Conservation (phyloP, 2,329 filamentous ascomycete genomes). For the Phaeosphaeriaceae sp. region DNA sequence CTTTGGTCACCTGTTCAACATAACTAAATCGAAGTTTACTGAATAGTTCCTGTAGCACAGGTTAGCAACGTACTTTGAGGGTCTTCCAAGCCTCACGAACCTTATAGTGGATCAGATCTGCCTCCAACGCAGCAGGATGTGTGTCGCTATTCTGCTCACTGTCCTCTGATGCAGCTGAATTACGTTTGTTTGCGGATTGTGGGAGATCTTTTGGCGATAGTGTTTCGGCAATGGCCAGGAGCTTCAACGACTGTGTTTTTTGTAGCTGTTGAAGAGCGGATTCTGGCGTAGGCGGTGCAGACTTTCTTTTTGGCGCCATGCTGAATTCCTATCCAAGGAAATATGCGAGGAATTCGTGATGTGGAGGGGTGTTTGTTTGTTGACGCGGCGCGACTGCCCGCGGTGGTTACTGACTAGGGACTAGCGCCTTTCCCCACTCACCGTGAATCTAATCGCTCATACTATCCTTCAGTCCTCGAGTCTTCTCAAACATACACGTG, state of each 20-base stretch:
- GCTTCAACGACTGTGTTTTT: conserved; percentile 67
- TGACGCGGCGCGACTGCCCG: conserved; percentile 17
- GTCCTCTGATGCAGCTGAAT: conserved; percentile 71
- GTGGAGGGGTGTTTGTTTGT: conserved; percentile 39
- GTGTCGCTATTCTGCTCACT: conserved; percentile 70
- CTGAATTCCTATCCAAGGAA: not conserved
- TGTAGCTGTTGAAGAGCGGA: conserved; percentile 61
- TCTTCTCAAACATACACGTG: not conserved
- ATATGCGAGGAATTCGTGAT: not conserved
- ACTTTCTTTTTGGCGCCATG: conserved; percentile 37
- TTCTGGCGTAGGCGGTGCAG: conserved; percentile 26
- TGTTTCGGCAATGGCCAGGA: conserved; percentile 78
- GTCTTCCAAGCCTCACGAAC: conserved; percentile 40
- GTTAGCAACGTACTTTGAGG: conserved; percentile 10
- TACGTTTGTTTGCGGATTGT: conserved; percentile 49
- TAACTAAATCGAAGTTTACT: conserved; percentile 96
- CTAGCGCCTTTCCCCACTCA: conserved; percentile 9
- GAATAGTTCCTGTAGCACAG: conserved; percentile 75
- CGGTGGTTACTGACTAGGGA: conserved; percentile 23
- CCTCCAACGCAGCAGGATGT: conserved; percentile 72
- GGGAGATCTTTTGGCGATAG: conserved; percentile 63
- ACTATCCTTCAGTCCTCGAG: not conserved
- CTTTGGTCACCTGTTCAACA: conserved; percentile 97
- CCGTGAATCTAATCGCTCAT: too few species aligned
- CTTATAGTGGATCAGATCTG: conserved; percentile 87